These are phyloP conservation scores for Avena sativa DNA, from an alignment of 176 grass and related monocot genomes.

Conservation along the genomic window DNA sequence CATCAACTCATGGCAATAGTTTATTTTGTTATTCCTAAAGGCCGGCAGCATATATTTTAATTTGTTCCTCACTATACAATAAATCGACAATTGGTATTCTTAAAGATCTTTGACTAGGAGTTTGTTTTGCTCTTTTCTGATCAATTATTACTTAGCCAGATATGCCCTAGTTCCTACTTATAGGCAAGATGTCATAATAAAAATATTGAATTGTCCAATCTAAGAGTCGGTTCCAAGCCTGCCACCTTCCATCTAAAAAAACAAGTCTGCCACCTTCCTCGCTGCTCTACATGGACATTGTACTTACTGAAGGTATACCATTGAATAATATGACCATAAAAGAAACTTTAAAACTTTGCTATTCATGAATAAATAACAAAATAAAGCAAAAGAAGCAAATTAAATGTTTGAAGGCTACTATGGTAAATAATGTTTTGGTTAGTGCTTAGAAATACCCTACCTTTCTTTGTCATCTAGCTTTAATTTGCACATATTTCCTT, in stretches of 20 bases:
- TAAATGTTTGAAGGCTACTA: neutral
- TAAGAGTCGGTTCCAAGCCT: neutral
- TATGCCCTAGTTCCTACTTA: neutral
- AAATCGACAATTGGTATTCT: neutral
- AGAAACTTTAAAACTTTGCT: neutral
- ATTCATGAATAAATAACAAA: neutral
- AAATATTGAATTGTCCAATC: neutral
- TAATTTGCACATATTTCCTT: neutral
- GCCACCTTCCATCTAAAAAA: too few species aligned
- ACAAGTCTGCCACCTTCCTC: neutral
- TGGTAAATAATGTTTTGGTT: neutral
- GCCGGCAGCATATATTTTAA: neutral
- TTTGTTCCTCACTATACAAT: slow-evolving; percentile 5
- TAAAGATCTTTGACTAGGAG: neutral
- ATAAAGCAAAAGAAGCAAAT: neutral
- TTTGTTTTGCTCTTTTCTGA: neutral
- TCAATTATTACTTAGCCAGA: neutral
- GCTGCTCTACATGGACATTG: too few species aligned
- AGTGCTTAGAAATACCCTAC: neutral
- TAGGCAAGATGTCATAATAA: neutral
- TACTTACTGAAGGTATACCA: too few species aligned
- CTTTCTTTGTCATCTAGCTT: neutral
- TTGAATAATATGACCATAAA: neutral
- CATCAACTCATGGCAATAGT: neutral
- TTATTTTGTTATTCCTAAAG: neutral